Base-by-base conservation (phyloP, 441 rosid species). In the Pelargonium fulgidum region DNA sequence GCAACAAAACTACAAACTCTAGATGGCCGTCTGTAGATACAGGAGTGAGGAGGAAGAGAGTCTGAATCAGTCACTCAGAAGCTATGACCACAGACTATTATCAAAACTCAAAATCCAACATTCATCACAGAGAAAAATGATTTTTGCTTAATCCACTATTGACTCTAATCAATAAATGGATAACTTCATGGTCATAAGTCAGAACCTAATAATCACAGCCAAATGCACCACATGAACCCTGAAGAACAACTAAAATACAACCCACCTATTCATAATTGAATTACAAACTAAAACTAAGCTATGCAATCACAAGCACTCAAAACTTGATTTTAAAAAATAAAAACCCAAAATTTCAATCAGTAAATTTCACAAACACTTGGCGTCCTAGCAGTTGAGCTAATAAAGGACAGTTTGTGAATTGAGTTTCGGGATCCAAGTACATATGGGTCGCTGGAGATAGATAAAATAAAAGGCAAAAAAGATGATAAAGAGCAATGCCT, bases 301-400 rank as follows among this genome's bases (percentile, higher is more conserved):
- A 63, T 13, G 42, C 11, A 68, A 44, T 26, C 52, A 16, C 45
- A 39, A n/a, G 48, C 4, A 17, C 10, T 11, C 69, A 22, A 45
- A 20, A 52, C 17, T n/a, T 9, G 19, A 39, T 10, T 7, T 19
- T 4, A 68, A 9, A 24, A 50, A 4, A 52, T 50, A 24, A 54
- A 50, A 7, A 42, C 3, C 45, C 4, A 24, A 20, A 62, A 1
- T 66, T 48, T 66, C 56, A 50, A 33, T 68, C 24, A 24, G 73
- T 42, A 68, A 75, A 74, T 77, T 62, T 66, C 66, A 77, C 87
- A 73, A 83, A 77, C 80, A 81, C 39, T 44, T 79, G 54, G 77
- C 7, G 63, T 13, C 77, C 80, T 19, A 13, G 19, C 66, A 64
- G 19, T 12, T 29, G 6, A 8, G 14, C 26, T 7, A 54, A 68